A percentile compares a stretch with the other conserved stretches of the same genome.
Conservation (phyloP, 345 rosid species). For the Eutrema heterophyllum region DNA sequence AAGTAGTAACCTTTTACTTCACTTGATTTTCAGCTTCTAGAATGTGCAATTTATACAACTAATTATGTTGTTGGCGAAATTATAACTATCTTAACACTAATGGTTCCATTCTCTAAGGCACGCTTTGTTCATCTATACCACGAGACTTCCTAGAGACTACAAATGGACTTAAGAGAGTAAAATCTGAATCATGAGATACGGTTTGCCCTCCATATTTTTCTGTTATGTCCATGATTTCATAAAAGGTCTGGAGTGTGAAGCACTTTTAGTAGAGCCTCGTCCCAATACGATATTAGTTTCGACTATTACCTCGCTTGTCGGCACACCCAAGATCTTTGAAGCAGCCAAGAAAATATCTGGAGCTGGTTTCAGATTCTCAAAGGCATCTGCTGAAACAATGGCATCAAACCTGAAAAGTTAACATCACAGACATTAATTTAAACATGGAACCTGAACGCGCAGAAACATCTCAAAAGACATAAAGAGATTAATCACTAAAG, state of each 20-base stretch:
- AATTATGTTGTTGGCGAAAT: neutral
- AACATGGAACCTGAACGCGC: too few relatives aligned
- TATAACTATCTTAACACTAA: neutral
- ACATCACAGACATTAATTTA: neutral
- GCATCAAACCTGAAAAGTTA: slow-evolving; percentile 63
- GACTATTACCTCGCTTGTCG: slow-evolving; percentile 60
- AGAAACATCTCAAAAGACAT: neutral
- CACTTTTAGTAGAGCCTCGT: neutral
- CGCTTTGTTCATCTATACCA: neutral
- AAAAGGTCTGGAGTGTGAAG: neutral
- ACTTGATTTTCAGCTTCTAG: neutral
- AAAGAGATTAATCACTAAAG: neutral
- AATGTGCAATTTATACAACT: neutral
- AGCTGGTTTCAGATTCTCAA: slow-evolving; percentile 96
- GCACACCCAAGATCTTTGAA: slow-evolving; percentile 74
- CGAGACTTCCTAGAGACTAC: neutral
- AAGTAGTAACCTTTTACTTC: neutral
- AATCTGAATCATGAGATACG: neutral
- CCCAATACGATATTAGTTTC: neutral
- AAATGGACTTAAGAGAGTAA: neutral
- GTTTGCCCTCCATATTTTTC: neutral
- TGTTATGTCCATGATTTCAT: neutral
- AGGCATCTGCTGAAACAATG: slow-evolving; percentile 94
- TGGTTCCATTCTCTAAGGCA: neutral
- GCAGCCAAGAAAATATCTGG: slow-evolving; percentile 98